These are phyloP conservation scores for Symbiotaphrina buchneri DNA, from an alignment of 495 filamentous ascomycete species.

Conservation along the genomic window DNA sequence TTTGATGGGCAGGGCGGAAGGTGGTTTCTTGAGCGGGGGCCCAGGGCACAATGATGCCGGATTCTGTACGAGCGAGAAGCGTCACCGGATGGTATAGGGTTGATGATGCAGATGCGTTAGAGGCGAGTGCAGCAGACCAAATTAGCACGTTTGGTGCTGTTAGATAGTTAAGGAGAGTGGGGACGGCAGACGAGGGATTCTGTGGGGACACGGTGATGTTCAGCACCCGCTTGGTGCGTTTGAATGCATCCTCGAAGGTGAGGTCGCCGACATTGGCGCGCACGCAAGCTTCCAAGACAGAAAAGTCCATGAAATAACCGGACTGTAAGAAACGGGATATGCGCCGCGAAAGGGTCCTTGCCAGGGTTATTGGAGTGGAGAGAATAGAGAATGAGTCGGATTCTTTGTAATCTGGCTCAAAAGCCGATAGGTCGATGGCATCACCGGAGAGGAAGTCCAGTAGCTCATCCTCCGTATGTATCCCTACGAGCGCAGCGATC, in stretches of 20 bases:
- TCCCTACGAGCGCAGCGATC: conserved; percentile 73
- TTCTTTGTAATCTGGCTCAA: conserved; percentile 21
- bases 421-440: conserved; percentile 65
- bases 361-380: conserved; percentile 6
- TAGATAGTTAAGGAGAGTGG: conserved; percentile 76
- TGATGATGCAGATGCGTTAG: conserved; percentile 48
- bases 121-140: conserved; percentile 84
- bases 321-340: conserved; percentile 40
- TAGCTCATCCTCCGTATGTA: conserved; percentile 76
- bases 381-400: conserved; percentile 9
- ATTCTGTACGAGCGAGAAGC: conserved; percentile 64
- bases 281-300: conserved; percentile 67
- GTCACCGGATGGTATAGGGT: conserved; percentile 42
- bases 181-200: conserved; percentile 47
- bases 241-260: conserved; percentile 88
- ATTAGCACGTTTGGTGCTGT: conserved; percentile 92
- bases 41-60: conserved; percentile 66
- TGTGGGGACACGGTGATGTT: conserved; percentile 86
- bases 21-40: conserved; percentile 37
- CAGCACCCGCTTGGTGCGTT: conserved; percentile 62
- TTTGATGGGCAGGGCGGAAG: conserved; percentile 45
- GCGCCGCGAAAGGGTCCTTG: conserved; percentile 32
- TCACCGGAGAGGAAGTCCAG: conserved; percentile 52
- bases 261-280: conserved; percentile 68
- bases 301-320: conserved; percentile 68